Conservation (phyloP, 345 rosid genomes). For the Gossypium turneri region DNA sequence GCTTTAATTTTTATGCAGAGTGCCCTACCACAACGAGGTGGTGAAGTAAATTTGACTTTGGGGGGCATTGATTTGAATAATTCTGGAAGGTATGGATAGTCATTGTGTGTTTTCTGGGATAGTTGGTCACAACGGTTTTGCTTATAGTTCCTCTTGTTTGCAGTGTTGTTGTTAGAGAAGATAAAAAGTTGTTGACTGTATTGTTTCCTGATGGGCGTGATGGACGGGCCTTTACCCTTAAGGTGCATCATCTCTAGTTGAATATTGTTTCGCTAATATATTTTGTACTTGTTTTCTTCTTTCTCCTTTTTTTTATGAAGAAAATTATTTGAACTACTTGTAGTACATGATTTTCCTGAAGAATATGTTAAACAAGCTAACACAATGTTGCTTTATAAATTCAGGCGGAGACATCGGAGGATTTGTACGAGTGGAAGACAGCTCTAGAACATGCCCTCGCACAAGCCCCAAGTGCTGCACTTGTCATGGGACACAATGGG, state of each 20-base stretch:
- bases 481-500: conserved; percentile 90
- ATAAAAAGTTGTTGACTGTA: conserved; percentile 87
- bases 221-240: conserved; percentile 98
- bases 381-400: conserved; percentile 16
- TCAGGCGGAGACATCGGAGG: conserved; percentile 93
- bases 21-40: conserved; percentile 86
- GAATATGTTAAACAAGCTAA: conserved; percentile 1
- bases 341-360: not conserved
- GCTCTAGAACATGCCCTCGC: conserved; percentile 93
- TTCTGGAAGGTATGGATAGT: conserved; percentile 75
- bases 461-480: conserved; percentile 96
- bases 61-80: conserved; percentile 98
- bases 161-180: conserved; percentile 98
- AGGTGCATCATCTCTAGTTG: conserved; percentile 46
- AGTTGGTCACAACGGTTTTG: conserved; percentile 19
- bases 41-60: conserved; percentile 89
- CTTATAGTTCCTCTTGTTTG: conserved; percentile 28
- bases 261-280: conserved; percentile 6
- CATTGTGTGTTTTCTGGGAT: conserved; percentile 7
- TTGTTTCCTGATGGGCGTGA: conserved; percentile 99
- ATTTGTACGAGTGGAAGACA: conserved; percentile 91
- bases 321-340: not conserved
- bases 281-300: not conserved
- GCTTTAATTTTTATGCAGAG: conserved; percentile 45
- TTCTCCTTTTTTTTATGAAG: not conserved